Evolutionary conservation across 2,329 filamentous ascomycete genomes (phyloP).

Genomic region (Alternaria triticimaculans): DNA sequence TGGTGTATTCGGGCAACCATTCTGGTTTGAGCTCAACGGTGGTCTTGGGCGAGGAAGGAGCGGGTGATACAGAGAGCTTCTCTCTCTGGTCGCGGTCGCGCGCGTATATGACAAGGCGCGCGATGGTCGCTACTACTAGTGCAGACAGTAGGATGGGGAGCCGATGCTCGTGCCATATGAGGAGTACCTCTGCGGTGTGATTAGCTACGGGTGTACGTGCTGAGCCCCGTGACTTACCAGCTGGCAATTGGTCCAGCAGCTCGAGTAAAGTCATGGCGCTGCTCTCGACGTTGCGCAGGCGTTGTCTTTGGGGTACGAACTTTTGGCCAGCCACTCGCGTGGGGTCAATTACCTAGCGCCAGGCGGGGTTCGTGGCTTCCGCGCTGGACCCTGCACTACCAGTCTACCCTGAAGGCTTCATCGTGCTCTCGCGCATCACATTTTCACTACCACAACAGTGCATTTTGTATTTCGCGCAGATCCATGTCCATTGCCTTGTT

Average conservation of each 20-base stretch:
- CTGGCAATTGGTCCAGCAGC: slow-evolving; percentile 21
- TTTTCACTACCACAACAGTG: background rate
- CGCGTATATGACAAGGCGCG: slow-evolving; percentile 37
- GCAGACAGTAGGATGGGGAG: slow-evolving; percentile 42
- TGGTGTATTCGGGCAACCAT: slow-evolving; percentile 46
- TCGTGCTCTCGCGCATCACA: background rate
- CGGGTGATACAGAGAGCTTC: slow-evolving; percentile 39
- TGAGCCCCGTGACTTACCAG: slow-evolving; percentile 11
- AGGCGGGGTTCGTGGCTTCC: slow-evolving; percentile 14
- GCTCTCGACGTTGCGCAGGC: slow-evolving; percentile 3
- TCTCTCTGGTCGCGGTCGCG: slow-evolving; percentile 33
- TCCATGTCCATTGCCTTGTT: background rate
- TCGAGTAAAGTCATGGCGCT: slow-evolving; percentile 22
- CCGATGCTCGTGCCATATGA: slow-evolving; percentile 48
- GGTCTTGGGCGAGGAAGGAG: slow-evolving; percentile 41
- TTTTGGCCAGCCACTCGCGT: slow-evolving; percentile 27
- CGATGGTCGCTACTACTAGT: slow-evolving; percentile 35
- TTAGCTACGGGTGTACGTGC: background rate
- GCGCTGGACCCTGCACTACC: background rate
- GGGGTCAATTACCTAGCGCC: slow-evolving; percentile 15
- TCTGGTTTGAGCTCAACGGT: slow-evolving; percentile 37
- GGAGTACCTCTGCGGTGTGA: slow-evolving; percentile 38
- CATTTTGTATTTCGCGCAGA: background rate
- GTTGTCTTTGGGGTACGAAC: slow-evolving; percentile 11
- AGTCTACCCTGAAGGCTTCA: background rate